Percentiles rank a stretch among this genome's conserved stretches.
Evolutionary conservation across 257 asterid genomes (phyloP).

Genomic region (Solanum paucissectum): DNA sequence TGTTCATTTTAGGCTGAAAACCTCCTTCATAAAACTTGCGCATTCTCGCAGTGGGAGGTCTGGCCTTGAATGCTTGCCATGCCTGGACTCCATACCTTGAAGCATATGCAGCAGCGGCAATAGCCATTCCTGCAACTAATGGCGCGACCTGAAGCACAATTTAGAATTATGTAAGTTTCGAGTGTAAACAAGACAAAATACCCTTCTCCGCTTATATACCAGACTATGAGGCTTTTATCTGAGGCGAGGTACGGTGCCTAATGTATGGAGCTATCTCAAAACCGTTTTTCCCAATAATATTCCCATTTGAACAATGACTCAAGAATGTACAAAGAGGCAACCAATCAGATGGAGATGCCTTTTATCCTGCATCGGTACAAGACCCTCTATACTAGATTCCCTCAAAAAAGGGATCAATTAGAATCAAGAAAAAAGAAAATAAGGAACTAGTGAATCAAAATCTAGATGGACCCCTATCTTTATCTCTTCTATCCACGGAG

Average conservation of each 20-base stretch:
- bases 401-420: background rate
- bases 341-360: background rate
- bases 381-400: background rate
- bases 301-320: background rate
- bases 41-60: conserved; percentile 69
- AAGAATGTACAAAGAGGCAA: background rate
- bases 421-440: background rate
- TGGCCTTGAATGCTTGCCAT: conserved; percentile 76
- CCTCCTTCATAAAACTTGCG: conserved; percentile 90
- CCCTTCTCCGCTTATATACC: background rate
- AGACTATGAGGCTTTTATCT: background rate
- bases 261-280: background rate
- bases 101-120: conserved; percentile 77
- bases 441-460: background rate
- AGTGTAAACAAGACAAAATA: background rate
- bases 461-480: background rate
- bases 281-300: background rate
- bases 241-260: too few relatives aligned
- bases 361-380: background rate
- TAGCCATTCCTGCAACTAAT: conserved; percentile 57
- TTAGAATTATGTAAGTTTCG: background rate
- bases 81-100: conserved; percentile 72
- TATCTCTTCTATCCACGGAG: background rate
- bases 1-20: conserved; percentile 76
- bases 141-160: conserved; percentile 42